These are phyloP conservation scores for Paspalum notatum DNA, from an alignment of 176 grass and related monocot species.

Conservation along the genomic window DNA sequence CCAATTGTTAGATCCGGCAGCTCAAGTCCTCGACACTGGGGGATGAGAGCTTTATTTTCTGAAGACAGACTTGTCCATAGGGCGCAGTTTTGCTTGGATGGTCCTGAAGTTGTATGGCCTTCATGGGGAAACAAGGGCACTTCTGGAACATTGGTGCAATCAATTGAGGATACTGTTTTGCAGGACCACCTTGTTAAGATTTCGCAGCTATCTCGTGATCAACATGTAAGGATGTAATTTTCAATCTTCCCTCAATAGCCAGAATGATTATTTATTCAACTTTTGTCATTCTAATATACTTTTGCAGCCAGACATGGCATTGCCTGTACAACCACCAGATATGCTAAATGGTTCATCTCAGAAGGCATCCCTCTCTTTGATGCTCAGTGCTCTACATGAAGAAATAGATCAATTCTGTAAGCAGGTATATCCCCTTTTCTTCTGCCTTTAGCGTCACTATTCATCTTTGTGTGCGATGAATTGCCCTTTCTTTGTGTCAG, in stretches of 20 bases:
- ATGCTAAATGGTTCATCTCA: constrained; percentile 59
- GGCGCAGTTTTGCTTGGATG: constrained; percentile 82
- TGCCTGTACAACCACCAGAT: constrained; percentile 90
- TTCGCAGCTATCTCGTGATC: constrained; percentile 85
- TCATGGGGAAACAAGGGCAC: constrained; percentile 70
- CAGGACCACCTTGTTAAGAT: constrained; percentile 90
- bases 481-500: neutral
- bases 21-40: constrained; percentile 96
- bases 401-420: constrained; percentile 95
- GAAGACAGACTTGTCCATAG: constrained; percentile 76
- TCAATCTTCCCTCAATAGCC: constrained; percentile 22
- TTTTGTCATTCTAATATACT: constrained; percentile 40
- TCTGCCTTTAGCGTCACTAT: constrained; percentile 15
- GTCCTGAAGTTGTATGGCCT: constrained; percentile 97
- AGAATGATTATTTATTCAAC: constrained; percentile 32
- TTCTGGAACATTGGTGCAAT: constrained; percentile 63
- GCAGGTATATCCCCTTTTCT: constrained; percentile 63
- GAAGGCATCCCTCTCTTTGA: constrained; percentile 60
- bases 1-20: constrained; percentile 95
- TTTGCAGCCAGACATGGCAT: constrained; percentile 92
- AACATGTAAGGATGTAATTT: constrained; percentile 81
- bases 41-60: constrained; percentile 74
- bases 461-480: constrained; percentile 15
- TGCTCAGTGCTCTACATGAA: constrained; percentile 89
- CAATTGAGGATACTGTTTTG: constrained; percentile 83